Evolutionary conservation across 2,329 filamentous ascomycete genomes (phyloP), one percentile per base, ranked within the genome.

Genomic region (Stachybotrys echinatus): DNA sequence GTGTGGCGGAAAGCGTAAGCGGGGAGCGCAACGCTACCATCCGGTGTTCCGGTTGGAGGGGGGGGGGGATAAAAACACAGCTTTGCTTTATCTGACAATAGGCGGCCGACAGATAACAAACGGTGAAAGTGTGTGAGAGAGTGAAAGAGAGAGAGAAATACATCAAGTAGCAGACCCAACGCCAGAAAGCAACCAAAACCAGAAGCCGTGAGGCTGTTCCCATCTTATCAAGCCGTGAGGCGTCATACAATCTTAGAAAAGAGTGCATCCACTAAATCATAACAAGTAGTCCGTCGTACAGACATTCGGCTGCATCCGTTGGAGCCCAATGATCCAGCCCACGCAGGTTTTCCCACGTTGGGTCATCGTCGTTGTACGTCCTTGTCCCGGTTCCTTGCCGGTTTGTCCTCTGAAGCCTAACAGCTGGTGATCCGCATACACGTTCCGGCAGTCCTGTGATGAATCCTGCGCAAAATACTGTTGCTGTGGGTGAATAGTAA

Each of bases 181-280:
- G 27, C 44, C 44, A 20, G 18, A 34, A 19, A 23, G 18, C 17
- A 31, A 45, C 23, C 23, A 18, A 31, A 12, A 37, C 14, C 19
- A 45, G 42, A 22, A 46, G 44, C 44, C 44, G 44, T 46, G 44
- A 46, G 44, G 44, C 44, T 27, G 23, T 18, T n/a, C 27, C 44
- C 44, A 46, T 46, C 44, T 46, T 46, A 23, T 23, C 23, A 12
- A 46, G 44, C 44, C 44, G 44, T 23, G 44, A 46, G 44, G 44
- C 44, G 23, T 18, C 44, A 19, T 46, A 12, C 37, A 27, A 31
- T 46, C 44, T 46, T 46, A 22, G 18, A 40, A 20, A 37, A 40
- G 38, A n/a, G 38, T 10, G 27, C 27, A 34, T 34, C 27, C 27
- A 34, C 27, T 14, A 10, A 34, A 34, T 14, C n/a, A n/a, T n/a